Base-by-base conservation (phyloP, 2,329 filamentous ascomycete genomes). In the Aspergillus ochraceoroseus region DNA sequence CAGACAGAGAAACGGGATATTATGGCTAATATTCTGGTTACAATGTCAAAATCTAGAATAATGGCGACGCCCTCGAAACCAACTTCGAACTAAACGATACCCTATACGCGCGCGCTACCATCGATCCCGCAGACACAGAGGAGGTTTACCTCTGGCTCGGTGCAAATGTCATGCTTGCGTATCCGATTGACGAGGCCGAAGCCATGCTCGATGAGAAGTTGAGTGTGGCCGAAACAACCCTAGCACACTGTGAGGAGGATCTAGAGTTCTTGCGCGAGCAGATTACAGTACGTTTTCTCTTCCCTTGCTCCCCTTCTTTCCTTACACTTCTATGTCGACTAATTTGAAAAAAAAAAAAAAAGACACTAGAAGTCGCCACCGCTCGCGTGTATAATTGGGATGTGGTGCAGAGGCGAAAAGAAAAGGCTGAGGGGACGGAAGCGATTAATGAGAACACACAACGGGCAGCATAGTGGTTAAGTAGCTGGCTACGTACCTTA, bases 371-470 rank as follows among this genome's bases (percentile, higher is more conserved):
- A 67, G 92, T 98, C 22, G 92, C 92, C 3, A 88, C 90, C 27
- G 92, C 92, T 14, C 77, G 92, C 50, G 89, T 98, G n/a, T 96
- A 98, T 68, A 98, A 98, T 67, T 96, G 92, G 90, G 92, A 98
- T 59, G 88, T 98, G 3, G 87, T 90, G 29, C 86, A 95, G 72
- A 87, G 94, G 68, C 76, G 92, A 54, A 95, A 95, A 72, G 88
- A 95, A 46, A 92, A 88, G 65, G 73, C 69, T 3, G 70, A 74
- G 27, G 69, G 67, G 32, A 67, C 70, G 61, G 65, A 65, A 9
- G 65, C 65, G 41, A 60, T 58, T 35, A 77, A 80, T 48, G 80
- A 22, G 20, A 9, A 22, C 20, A 5, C 20, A 9, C 5, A 22
- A 22, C 5, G 20, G 20, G 5, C 20, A 22, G 9, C 9, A 14